Conservation (phyloP, 2,329 filamentous ascomycete genomes). For the Aspergillus cejpii region DNA sequence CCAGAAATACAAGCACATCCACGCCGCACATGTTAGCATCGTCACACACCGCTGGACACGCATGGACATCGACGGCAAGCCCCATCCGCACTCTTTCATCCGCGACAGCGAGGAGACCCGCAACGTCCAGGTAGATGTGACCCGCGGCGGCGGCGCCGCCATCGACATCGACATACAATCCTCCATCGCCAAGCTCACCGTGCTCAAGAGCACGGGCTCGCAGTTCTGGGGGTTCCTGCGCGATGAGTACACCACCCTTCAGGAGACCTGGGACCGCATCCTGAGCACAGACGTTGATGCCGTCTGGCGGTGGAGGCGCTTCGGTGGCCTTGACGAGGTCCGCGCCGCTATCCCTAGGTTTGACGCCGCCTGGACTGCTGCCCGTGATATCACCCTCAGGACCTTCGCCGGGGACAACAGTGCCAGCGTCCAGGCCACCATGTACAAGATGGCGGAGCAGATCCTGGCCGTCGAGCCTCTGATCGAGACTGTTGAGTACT, state of each 20-base stretch:
- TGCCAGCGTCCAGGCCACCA: slow-evolving; percentile 89
- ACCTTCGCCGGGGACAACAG: slow-evolving; percentile 86
- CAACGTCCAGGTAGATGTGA: slow-evolving; percentile 66
- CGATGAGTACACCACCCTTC: slow-evolving; percentile 86
- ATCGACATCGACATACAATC: slow-evolving; percentile 69
- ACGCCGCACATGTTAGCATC: slow-evolving; percentile 72
- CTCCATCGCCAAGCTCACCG: slow-evolving; percentile 71
- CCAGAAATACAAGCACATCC: slow-evolving; percentile 80
- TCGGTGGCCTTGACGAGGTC: slow-evolving; percentile 61
- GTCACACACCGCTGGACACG: slow-evolving; percentile 86
- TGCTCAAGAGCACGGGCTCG: slow-evolving; percentile 94
- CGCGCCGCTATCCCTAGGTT: slow-evolving; percentile 60
- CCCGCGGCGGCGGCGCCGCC: slow-evolving; percentile 61
- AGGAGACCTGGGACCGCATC: slow-evolving; percentile 90
- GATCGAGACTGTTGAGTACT: slow-evolving; percentile 68
- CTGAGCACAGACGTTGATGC: slow-evolving; percentile 88
- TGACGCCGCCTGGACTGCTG: slow-evolving; percentile 68
- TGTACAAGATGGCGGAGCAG: slow-evolving; percentile 96
- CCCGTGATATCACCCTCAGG: slow-evolving; percentile 80
- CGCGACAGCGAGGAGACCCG: slow-evolving; percentile 84
- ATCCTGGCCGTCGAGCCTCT: slow-evolving; percentile 71
- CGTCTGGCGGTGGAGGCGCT: slow-evolving; percentile 75
- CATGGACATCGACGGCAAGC: slow-evolving; percentile 76
- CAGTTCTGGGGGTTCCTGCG: slow-evolving; percentile 91
- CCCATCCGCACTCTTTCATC: slow-evolving; percentile 91